phyloP scores from a whole-genome alignment of 768 basidiomycete species.

The Boletus speciosus region DNA sequence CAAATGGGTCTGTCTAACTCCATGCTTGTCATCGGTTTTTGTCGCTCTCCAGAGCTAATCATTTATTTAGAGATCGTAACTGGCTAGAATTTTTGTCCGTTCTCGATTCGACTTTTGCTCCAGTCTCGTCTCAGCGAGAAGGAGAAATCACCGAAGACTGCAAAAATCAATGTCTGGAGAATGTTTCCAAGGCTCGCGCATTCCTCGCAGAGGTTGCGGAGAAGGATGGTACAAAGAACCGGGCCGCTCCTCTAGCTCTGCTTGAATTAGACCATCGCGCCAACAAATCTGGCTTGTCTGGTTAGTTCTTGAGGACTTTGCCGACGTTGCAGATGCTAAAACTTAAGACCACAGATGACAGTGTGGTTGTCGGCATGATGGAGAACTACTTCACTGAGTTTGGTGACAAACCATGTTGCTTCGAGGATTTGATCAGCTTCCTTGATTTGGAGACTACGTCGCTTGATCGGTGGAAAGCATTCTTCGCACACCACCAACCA shows the following conservation, averaged over 20 bases:
- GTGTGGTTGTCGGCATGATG: slow-evolving; percentile 46
- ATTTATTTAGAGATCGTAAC: slow-evolving; percentile 63
- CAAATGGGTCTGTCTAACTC: slow-evolving; percentile 48
- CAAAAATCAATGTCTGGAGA: slow-evolving; percentile 37
- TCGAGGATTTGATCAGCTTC: slow-evolving; percentile 79
- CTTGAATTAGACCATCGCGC: slow-evolving; percentile 73
- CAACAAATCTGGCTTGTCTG: slow-evolving; percentile 43
- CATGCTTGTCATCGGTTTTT: slow-evolving; percentile 5
- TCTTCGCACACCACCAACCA: slow-evolving; percentile 46
- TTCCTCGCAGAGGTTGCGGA: slow-evolving; percentile 57
- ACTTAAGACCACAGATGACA: slow-evolving; percentile 38
- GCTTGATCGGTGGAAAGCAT: slow-evolving; percentile 48
- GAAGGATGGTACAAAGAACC: slow-evolving; percentile 66
- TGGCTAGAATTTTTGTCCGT: slow-evolving; percentile 82
- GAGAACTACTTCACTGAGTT: slow-evolving; percentile 67
- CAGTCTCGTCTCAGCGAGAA: slow-evolving; percentile 27
- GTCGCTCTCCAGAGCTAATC: slow-evolving; percentile 19
- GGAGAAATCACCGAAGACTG: slow-evolving; percentile 32
- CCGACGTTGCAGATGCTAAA: slow-evolving; percentile 1
- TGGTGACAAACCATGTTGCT: slow-evolving; percentile 82
- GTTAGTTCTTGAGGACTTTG: slow-evolving; percentile 20
- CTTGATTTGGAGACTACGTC: slow-evolving; percentile 47
- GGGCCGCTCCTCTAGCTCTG: slow-evolving; percentile 69
- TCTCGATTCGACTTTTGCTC: slow-evolving; percentile 61
- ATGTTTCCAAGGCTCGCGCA: slow-evolving; percentile 42